Base-by-base conservation (phyloP, 495 filamentous ascomycete genomes). In the Talaromyces borbonicus region DNA sequence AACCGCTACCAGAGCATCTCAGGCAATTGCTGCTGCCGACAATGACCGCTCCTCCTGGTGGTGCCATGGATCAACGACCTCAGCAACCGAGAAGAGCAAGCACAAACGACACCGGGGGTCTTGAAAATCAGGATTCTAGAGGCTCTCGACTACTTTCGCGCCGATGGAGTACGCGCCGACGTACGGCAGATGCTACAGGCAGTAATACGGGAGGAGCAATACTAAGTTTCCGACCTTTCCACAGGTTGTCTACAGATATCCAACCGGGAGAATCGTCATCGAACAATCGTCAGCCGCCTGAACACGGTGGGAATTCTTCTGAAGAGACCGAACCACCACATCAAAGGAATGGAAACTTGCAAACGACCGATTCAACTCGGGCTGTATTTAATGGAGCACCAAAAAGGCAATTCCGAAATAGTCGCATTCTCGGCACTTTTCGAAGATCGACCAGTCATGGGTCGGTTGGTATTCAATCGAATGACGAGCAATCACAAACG, bases 1-100 rank as follows among this genome's bases (percentile, higher is more conserved):
- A 62, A 38, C 73, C 75, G 20, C 59, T 81, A 29, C 75, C 77
- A 37, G 73, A 77, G 8, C 63, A 73, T 44, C 62, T 80, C n/a
- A 57, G 58, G 27, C 51, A 58, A 30, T 55, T 57, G 3, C 55
- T 70, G 46, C 57, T 65, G 41, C 59, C 65, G 18, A 53, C 52
- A 8, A 24, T 38, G 15, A 51, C 54, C 9, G 51, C 52, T 37
- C 52, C 49, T 43, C 26, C 41, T 8, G 43, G 43, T 12, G 43
- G 43, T 24, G 18, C 30, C 18, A 46, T 46, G 30, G 43, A 46
- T 1, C 25, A 36, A 22, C 12, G 33, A 8, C 43, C 43, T 25
- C 43, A 36, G 20, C 27, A 33, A 9, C 8, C 24, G 20, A 31
- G 29, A 36, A 33, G 43, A 25, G 43, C 30, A 12, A 31, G 29